Base-by-base conservation (phyloP, 2,329 filamentous ascomycete species). In the Botrytis paeoniae region DNA sequence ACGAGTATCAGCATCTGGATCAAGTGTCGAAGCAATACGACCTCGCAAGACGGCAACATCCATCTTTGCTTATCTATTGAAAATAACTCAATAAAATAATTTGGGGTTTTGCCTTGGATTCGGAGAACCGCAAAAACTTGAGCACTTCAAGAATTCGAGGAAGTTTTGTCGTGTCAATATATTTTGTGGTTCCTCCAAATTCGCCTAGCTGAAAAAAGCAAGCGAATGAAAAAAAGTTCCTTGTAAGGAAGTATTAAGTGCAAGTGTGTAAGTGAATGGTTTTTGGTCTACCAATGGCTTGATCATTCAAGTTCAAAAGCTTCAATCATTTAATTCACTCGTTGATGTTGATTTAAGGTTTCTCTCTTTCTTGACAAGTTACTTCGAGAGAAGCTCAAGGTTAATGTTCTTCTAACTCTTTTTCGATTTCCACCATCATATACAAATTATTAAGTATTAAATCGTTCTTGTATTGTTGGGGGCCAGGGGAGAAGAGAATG, bases 1-100 rank as follows among this genome's bases (percentile, higher is more conserved):
- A 83, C 93, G 89, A 82, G 89, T 89, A 81, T 94, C 92, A 80
- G 91, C 88, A 83, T 94, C 91, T 78, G 90, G 83, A 81, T 91
- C 89, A 82, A 95, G 89, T 78, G 92, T 94, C 81, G 91, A 90
- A 82, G 89, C 87, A 81, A 95, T 91, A 85, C 92, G 91, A 86
- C 88, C 89, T 85, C 92, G 89, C 83, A 95, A 87, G 82, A 88
- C 89, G 82, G 88, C 86, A 83, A 89, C 89, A 86, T 94, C 92
- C 92, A 95, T 95, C 66, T 77, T 73, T 73, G 74, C 69, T 29
- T 64, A 69, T 70, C 73, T 62, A 72, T 68, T 72, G 63, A 69
- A 60, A 43, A 32, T 69, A 72, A 18, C 60, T 66, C 70, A 61
- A 72, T 72, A 69, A 68, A 68, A 41, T 68, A 22, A 25, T 41